Conservation (phyloP, 306 rosid genomes). For the Morella rubra region DNA sequence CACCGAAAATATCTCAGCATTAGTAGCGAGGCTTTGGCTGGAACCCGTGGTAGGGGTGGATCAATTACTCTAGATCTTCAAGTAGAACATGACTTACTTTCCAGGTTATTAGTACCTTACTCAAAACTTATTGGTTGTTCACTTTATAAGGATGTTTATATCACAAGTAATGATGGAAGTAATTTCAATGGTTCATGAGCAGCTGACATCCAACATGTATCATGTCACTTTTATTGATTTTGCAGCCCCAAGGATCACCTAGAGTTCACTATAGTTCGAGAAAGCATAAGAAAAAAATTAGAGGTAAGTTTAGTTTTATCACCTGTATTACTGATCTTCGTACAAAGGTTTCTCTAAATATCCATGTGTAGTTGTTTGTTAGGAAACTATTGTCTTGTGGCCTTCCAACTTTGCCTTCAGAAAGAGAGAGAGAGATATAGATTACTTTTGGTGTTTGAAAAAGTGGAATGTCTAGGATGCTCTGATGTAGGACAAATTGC, state of each 20-base stretch:
- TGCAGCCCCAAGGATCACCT: slow-evolving; percentile 83
- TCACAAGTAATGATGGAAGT: slow-evolving; percentile 1
- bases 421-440: not conserved
- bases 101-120: slow-evolving; percentile 58
- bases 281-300: slow-evolving; percentile 68
- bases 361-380: slow-evolving; percentile 15
- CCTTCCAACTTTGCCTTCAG: not conserved
- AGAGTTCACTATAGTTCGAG: slow-evolving; percentile 91
- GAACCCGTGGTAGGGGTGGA: slow-evolving; percentile 89
- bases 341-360: not conserved
- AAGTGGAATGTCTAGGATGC: not conserved
- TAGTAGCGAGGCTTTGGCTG: slow-evolving; percentile 92
- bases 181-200: slow-evolving; percentile 11
- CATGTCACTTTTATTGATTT: slow-evolving; percentile 15
- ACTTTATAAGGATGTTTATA: not conserved
- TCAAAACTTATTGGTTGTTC: not conserved
- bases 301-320: slow-evolving; percentile 56
- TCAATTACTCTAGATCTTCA: slow-evolving; percentile 63
- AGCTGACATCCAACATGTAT: slow-evolving; percentile 11
- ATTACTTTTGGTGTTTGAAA: no score
- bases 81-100: slow-evolving; percentile 80
- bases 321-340: slow-evolving; percentile 14
- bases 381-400: not conserved
- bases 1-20: slow-evolving; percentile 81
- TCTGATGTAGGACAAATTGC: not conserved